Evolutionary conservation across 768 basidiomycete genomes (phyloP).

Genomic region (Mycena galericulata): DNA sequence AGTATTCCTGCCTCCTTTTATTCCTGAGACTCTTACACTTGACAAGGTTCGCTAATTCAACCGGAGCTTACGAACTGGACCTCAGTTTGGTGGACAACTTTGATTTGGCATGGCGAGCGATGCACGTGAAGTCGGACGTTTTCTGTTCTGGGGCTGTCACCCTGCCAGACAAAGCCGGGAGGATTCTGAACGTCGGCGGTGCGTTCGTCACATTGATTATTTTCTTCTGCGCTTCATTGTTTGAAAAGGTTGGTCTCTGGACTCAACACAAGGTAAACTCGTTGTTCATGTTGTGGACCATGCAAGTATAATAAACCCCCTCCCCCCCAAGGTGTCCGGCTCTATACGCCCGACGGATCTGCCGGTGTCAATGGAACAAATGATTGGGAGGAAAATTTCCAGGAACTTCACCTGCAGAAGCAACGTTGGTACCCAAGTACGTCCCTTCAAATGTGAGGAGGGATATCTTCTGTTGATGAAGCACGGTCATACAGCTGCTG

Average conservation of each 20-base stretch:
- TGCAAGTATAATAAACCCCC: too few relatives aligned
- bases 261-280: constrained; percentile 78
- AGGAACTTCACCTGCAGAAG: constrained; percentile 66
- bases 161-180: constrained; percentile 78
- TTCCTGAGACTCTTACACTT: background rate
- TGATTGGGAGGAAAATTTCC: constrained; percentile 82
- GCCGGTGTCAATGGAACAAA: constrained; percentile 79
- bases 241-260: constrained; percentile 77
- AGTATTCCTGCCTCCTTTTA: constrained; percentile 22
- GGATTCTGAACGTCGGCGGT: constrained; percentile 76
- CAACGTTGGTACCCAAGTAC: constrained; percentile 48
- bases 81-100: constrained; percentile 64
- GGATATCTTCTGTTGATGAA: background rate
- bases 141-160: constrained; percentile 83
- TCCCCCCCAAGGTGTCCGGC: constrained; percentile 79
- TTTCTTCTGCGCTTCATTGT: too few relatives aligned
- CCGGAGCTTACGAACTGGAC: constrained; percentile 86
- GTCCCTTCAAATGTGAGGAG: constrained; percentile 14
- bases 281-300: too few relatives aligned
- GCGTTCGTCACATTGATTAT: too few relatives aligned
- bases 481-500: constrained; percentile 59
- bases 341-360: constrained; percentile 78
- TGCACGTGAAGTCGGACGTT: constrained; percentile 83
- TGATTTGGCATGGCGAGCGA: constrained; percentile 74
- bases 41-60: constrained; percentile 66